Evolutionary conservation across 495 filamentous ascomycete species (phyloP).

Genomic region (Annulohypoxylon maeteangense): DNA sequence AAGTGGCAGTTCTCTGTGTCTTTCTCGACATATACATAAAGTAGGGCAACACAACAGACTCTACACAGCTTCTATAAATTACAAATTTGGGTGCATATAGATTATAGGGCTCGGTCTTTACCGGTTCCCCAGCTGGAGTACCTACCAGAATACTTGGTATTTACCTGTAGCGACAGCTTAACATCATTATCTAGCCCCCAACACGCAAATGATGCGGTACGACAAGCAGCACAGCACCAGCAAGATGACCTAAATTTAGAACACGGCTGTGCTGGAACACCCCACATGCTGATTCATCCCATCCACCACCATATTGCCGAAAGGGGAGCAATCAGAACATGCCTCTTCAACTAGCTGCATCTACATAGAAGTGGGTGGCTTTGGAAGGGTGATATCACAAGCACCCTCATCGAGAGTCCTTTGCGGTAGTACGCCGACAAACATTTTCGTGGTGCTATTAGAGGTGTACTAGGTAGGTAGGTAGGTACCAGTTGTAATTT

Average conservation of each 20-base stretch:
- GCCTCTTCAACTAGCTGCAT: not conserved
- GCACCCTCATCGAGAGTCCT: not conserved
- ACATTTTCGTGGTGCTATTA: not conserved
- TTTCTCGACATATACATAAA: not conserved
- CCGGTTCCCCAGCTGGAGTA: not conserved
- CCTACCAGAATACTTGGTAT: not conserved
- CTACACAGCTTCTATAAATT: not conserved
- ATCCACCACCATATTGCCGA: not conserved
- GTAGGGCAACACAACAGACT: not conserved
- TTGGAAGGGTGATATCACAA: not conserved
- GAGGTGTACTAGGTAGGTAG: not conserved
- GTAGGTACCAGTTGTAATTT: too few relatives aligned
- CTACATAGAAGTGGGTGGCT: not conserved
- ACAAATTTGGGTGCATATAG: too few relatives aligned
- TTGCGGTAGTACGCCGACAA: not conserved
- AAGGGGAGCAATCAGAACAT: not conserved
- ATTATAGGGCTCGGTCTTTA: not conserved
- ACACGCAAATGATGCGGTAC: not conserved
- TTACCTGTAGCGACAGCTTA: conserved; percentile 9
- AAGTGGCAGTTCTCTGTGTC: not conserved
- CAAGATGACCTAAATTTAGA: conserved; percentile 31
- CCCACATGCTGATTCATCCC: not conserved
- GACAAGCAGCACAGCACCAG: conserved; percentile 1
- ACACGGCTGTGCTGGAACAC: conserved; percentile 25
- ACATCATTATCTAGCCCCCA: not conserved